Evolutionary conservation across 495 filamentous ascomycete species (phyloP).

Genomic region (Parathielavia appendiculata): DNA sequence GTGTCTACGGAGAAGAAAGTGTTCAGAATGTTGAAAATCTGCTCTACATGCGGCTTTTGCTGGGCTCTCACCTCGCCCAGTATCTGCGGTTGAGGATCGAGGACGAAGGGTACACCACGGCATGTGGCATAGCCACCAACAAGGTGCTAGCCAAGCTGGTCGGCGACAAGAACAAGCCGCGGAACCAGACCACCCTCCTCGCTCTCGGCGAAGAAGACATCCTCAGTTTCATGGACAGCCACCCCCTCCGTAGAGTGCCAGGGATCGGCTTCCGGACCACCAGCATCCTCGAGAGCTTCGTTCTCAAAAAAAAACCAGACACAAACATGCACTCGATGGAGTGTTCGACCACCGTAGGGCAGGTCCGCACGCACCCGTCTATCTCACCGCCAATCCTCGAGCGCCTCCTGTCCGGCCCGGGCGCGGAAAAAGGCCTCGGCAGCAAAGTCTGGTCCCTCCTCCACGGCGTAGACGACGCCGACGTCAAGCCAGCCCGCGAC

Average conservation of each 20-base stretch:
- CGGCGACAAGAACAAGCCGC: conserved; percentile 79
- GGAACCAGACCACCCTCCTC: conserved; percentile 76
- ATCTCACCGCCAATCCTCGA: conserved; percentile 60
- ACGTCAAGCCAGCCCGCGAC: conserved; percentile 64
- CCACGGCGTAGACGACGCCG: conserved; percentile 57
- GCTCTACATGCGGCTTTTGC: conserved; percentile 51
- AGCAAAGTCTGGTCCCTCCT: conserved; percentile 55
- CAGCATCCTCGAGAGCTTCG: conserved; percentile 58
- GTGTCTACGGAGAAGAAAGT: conserved; percentile 23
- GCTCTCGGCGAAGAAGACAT: conserved; percentile 54
- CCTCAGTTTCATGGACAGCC: conserved; percentile 63
- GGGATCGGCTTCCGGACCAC: conserved; percentile 80
- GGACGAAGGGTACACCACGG: conserved; percentile 74
- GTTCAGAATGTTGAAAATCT: conserved; percentile 18
- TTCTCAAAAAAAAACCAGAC: conserved; percentile 43
- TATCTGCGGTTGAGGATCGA: conserved; percentile 69
- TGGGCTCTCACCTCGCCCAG: conserved; percentile 70
- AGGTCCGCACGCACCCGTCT: conserved; percentile 55
- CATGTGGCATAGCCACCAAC: conserved; percentile 81
- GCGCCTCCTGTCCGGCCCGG: conserved; percentile 61
- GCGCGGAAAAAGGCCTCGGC: conserved; percentile 63
- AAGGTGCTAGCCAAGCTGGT: conserved; percentile 82
- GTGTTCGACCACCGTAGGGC: conserved; percentile 54
- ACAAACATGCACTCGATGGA: conserved; percentile 36
- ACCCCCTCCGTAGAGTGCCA: conserved; percentile 76